phyloP scores from a whole-genome alignment of 2,329 filamentous ascomycete genomes.

The Aspergillus costaricaensis region DNA sequence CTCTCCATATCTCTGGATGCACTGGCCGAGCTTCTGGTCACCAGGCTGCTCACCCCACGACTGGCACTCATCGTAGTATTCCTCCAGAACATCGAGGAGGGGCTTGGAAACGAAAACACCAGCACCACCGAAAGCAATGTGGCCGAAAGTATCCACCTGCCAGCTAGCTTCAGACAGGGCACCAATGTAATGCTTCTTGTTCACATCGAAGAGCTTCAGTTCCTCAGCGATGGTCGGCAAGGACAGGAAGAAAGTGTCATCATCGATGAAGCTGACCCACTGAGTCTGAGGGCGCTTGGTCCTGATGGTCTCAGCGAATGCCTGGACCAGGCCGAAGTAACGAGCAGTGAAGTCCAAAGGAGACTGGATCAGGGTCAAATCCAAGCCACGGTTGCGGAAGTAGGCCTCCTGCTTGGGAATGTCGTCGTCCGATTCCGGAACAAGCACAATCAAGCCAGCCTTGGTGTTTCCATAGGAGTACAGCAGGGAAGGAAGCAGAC shows the following conservation, averaged over 20 bases:
- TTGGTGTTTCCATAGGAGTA: slow-evolving; percentile 47
- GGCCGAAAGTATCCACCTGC: slow-evolving; percentile 47
- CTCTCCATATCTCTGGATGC: slow-evolving; percentile 44
- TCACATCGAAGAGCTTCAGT: slow-evolving; percentile 42
- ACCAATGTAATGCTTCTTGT: slow-evolving; percentile 47
- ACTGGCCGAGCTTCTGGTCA: slow-evolving; percentile 48
- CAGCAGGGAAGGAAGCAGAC: slow-evolving; percentile 42
- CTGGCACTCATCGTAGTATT: slow-evolving; percentile 46
- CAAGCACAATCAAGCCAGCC: slow-evolving; percentile 43
- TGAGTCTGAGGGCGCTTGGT: slow-evolving; percentile 42
- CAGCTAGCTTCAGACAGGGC: slow-evolving; percentile 46
- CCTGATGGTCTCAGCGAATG: slow-evolving; percentile 42
- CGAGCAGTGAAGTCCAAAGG: slow-evolving; percentile 46
- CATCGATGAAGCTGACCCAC: slow-evolving; percentile 48
- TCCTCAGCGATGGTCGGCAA: slow-evolving; percentile 42
- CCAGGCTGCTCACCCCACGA: slow-evolving; percentile 46
- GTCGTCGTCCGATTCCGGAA: slow-evolving; percentile 44
- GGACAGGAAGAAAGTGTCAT: slow-evolving; percentile 48
- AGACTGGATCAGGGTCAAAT: slow-evolving; percentile 42
- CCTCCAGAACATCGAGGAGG: slow-evolving; percentile 40
- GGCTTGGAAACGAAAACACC: slow-evolving; percentile 47
- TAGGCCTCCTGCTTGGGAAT: slow-evolving; percentile 42
- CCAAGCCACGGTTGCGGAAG: slow-evolving; percentile 45
- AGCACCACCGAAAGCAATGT: slow-evolving; percentile 48
- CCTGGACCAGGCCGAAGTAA: slow-evolving; percentile 47